These are phyloP conservation scores for Echinosophora koreensis DNA, from an alignment of 306 rosid species.

Conservation along the genomic window DNA sequence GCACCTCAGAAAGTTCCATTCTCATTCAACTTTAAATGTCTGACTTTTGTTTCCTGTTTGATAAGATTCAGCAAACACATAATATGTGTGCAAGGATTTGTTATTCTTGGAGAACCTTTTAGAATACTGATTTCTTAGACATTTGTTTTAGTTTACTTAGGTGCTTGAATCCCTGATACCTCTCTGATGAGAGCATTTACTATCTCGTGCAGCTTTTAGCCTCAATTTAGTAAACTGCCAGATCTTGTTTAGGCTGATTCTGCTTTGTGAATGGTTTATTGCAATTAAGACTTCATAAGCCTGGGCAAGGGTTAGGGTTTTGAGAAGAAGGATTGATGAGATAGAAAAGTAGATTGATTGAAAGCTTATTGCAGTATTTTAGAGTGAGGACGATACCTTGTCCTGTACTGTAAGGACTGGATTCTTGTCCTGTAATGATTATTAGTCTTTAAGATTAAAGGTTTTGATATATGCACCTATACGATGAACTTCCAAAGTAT, in stretches of 20 bases:
- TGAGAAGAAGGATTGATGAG: not conserved
- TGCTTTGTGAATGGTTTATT: not conserved
- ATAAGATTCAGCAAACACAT: slow-evolving; percentile 1
- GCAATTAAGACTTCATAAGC: not conserved
- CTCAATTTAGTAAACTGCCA: not conserved
- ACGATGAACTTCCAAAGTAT: not conserved
- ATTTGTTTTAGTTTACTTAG: not conserved
- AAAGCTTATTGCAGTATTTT: slow-evolving; percentile 1
- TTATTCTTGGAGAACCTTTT: not conserved
- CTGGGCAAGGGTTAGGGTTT: not conserved
- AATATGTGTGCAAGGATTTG: not conserved
- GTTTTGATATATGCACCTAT: not conserved
- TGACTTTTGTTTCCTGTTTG: slow-evolving; percentile 1
- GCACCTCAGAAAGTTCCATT: not conserved
- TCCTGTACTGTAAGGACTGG: not conserved
- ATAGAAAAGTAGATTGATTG: slow-evolving; percentile 18
- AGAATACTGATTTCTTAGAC: not conserved
- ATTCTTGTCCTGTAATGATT: not conserved
- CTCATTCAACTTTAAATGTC: not conserved
- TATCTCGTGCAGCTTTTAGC: not conserved
- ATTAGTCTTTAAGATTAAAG: not conserved
- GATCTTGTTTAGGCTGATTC: not conserved
- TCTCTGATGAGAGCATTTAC: not conserved
- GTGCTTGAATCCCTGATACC: not conserved
- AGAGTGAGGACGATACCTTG: not conserved